phyloP scores from a whole-genome alignment of 2,329 filamentous ascomycete genomes.

The Nemania sp. region DNA sequence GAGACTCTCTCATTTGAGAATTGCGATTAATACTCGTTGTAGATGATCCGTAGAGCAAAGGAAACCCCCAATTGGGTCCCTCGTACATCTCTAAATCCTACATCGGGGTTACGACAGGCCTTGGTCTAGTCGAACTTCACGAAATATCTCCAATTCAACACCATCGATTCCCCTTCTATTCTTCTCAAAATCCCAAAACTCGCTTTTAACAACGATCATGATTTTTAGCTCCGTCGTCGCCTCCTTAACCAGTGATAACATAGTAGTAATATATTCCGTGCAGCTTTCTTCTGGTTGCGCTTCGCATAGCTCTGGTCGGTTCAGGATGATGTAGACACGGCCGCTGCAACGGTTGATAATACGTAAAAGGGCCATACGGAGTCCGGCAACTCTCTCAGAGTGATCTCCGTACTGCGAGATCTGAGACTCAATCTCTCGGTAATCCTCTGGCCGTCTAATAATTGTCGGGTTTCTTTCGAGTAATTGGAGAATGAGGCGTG shows the following conservation, averaged over 20 bases:
- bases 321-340: slow-evolving; percentile 22
- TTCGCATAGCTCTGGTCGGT: slow-evolving; percentile 28
- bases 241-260: slow-evolving; percentile 22
- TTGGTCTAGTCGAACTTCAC: slow-evolving; percentile 14
- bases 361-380: slow-evolving; percentile 19
- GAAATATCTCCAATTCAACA: slow-evolving; percentile 10
- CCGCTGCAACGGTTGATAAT: slow-evolving; percentile 11
- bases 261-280: slow-evolving; percentile 13
- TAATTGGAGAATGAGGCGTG: slow-evolving; percentile 16
- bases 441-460: slow-evolving; percentile 5
- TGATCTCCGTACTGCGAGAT: background rate
- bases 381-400: background rate
- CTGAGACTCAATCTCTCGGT: slow-evolving; percentile 12
- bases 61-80: too few species aligned
- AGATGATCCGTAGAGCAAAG: too few species aligned
- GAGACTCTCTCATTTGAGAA: too few species aligned
- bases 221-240: slow-evolving; percentile 18
- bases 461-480: slow-evolving; percentile 16
- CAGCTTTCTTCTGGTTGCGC: slow-evolving; percentile 15
- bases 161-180: background rate
- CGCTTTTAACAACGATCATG: slow-evolving; percentile 17
- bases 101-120: too few species aligned
- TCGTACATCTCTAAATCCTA: too few species aligned
- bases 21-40: too few species aligned
- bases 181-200: slow-evolving; percentile 22